Evolutionary conservation across 2,329 filamentous ascomycete genomes (phyloP), one percentile per base, ranked within the genome.

Genomic region (Diaporthe ampelina): DNA sequence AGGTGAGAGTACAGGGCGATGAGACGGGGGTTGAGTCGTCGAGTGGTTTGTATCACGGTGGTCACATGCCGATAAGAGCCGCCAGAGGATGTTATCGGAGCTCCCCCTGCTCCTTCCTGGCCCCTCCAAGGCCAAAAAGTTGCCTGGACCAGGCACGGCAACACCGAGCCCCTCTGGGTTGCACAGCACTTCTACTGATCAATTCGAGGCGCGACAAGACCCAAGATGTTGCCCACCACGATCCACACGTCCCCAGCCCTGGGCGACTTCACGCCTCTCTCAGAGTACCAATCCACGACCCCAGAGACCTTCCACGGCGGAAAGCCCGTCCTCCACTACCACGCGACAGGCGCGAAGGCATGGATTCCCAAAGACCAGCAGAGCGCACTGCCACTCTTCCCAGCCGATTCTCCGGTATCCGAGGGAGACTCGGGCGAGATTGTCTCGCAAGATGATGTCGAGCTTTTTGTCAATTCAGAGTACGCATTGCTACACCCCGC

Each of bases 281-380:
- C 88, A 74, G 91, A 94, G 75, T 93, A 95, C 81, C 90, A 94
- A 81, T 86, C 91, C 70, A 91, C 92, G 79, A 96, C 94, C 1
- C 94, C 94, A 0, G 86, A 87, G 74, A 92, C 90, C 56, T 96
- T 95, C 84, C 92, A 92, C 78, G 90, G 88, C 78, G 90, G 90
- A 37, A 94, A 93, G 79, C 91, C 94, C 1, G 88, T 95, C 57
- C 88, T 95, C 4, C 90, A 95, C 83, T 90, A 89, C 77, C 90
- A 92, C 79, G 86, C 88, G 52, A 78, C 85, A 17, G 85, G 86
- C 74, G 87, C 91, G 72, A 91, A 89, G 52, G 89, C 92, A 4
- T 88, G 89, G 79, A 84, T 92, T 26, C 85, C 89, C 35, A 85
- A 84, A 48, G 85, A 87, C 35, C 75, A 76, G 54, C 89, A 93